These are phyloP conservation scores for Penicillium brevicompactum DNA, from an alignment of 2,329 filamentous ascomycete genomes.

Conservation along the genomic window DNA sequence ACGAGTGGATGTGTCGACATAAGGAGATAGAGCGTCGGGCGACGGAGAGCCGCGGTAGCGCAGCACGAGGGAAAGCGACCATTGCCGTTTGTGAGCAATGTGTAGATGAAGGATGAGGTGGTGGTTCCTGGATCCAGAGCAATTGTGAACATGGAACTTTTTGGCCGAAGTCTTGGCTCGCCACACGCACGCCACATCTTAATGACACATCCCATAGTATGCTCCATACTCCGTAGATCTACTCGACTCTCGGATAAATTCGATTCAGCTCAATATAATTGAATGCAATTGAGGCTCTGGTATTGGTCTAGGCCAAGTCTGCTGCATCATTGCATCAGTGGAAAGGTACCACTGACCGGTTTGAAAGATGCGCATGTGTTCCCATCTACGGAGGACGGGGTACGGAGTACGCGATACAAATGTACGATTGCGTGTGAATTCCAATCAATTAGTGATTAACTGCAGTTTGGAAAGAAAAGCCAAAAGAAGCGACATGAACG, in stretches of 20 bases:
- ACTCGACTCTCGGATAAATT: not conserved
- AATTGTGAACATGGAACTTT: slow-evolving; percentile 20
- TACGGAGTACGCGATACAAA: not conserved
- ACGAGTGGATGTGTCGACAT: slow-evolving; percentile 38
- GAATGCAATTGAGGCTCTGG: not conserved
- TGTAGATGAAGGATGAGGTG: slow-evolving; percentile 2
- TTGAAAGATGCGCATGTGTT: not conserved
- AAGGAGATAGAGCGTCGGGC: slow-evolving; percentile 17
- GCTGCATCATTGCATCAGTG: slow-evolving; percentile 18
- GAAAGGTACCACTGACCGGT: not conserved
- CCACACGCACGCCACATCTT: slow-evolving; percentile 8
- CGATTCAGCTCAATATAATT: not conserved
- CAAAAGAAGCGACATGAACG: slow-evolving; percentile 3
- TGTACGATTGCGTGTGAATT: not conserved
- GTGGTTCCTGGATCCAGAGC: slow-evolving; percentile 9
- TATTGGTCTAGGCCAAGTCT: not conserved
- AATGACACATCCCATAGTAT: not conserved
- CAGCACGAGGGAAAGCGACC: slow-evolving; percentile 25
- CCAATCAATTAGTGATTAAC: slow-evolving; percentile 19
- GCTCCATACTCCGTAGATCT: not conserved
- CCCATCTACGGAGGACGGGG: not conserved
- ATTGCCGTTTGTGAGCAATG: slow-evolving; percentile 16
- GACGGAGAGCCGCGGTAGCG: slow-evolving; percentile 21
- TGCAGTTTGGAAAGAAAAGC: slow-evolving; percentile 8
- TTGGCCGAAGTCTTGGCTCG: slow-evolving; percentile 23